Conservation (phyloP, 805 yeast genomes). For the Zygosaccharomyces bisporus region DNA sequence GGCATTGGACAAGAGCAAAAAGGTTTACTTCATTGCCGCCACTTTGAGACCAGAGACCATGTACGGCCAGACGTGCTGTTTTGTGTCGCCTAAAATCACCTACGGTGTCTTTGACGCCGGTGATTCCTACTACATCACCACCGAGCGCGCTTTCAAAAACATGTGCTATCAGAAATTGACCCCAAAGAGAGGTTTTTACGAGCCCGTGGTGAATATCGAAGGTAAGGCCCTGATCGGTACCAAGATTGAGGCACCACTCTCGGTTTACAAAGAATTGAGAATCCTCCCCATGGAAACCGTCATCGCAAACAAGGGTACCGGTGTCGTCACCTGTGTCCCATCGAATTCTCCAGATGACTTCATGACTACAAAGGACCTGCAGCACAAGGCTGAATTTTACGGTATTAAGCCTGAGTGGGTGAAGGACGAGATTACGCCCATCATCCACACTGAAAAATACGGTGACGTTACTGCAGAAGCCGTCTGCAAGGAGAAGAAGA, state of each 20-base stretch:
- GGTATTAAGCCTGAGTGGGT: slow-evolving; percentile 86
- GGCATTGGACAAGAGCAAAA: slow-evolving; percentile 48
- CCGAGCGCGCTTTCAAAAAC: slow-evolving; percentile 94
- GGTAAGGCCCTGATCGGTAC: slow-evolving; percentile 85
- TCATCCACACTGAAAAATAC: slow-evolving; percentile 76
- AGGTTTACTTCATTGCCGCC: slow-evolving; percentile 85
- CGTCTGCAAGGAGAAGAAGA: slow-evolving; percentile 80
- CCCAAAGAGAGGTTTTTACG: slow-evolving; percentile 77
- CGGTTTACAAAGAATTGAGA: slow-evolving; percentile 64
- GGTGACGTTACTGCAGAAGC: slow-evolving; percentile 86
- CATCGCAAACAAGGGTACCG: slow-evolving; percentile 93
- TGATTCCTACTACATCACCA: slow-evolving; percentile 70
- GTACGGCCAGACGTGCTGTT: slow-evolving; percentile 98
- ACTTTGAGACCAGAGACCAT: slow-evolving; percentile 98
- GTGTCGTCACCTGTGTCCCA: slow-evolving; percentile 98
- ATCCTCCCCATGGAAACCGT: slow-evolving; percentile 98
- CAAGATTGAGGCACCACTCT: slow-evolving; percentile 78
- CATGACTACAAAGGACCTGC: slow-evolving; percentile 78
- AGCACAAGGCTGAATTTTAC: slow-evolving; percentile 87
- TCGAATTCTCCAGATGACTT: slow-evolving; percentile 98
- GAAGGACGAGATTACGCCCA: slow-evolving; percentile 61
- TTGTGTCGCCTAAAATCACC: slow-evolving; percentile 89
- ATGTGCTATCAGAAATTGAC: slow-evolving; percentile 94
- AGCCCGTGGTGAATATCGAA: slow-evolving; percentile 52
- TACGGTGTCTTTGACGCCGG: slow-evolving; percentile 92